Evolutionary conservation across 202 grass and related monocot species (phyloP), one percentile per base, ranked within the genome.

Genomic region (Cymbopogon flexuosus): DNA sequence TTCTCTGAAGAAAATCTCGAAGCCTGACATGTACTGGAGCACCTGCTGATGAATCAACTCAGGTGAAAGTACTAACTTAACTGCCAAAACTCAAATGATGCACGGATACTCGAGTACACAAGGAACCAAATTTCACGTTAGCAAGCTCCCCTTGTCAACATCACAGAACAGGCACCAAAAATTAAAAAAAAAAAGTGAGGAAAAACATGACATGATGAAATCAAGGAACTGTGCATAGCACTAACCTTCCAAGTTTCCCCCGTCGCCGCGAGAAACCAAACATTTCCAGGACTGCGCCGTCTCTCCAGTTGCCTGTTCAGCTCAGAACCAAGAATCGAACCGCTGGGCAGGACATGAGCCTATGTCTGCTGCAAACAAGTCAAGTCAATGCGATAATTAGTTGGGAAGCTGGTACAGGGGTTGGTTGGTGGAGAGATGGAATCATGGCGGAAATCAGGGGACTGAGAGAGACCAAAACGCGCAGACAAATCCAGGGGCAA

Each of bases 191-290:
- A 47, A 46, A 30, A 5, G 14, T 4, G 15, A n/a, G 10, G 9
- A 51, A 47, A 43, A 24, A 8, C 22, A 30, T 64, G 1, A 46
- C 15, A 67, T 21, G 41, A 68, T 10, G 24, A 34, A 45, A 30
- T 13, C 24, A 49, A 65, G 78, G 7, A 37, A 77, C 11, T 24
- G 14, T 14, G 29, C 22, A n/a, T 23, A 56, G 72, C 4, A 74
- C 70, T 72, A 78, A 98, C 95, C 92, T 98, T 62, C 86, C 95
- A 5, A 88, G 73, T 71, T 91, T 98, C 37, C 62, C 87, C 33
- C 87, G 88, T 34, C 92, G 90, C 12, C 88, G 84, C 4, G 95
- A 93, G 75, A 98, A 98, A 65, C 90, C 90, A 73, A 98, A 98
- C 92, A 98, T 93, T 72, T 93, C 93, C 8, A 80, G 84, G 73